Evolutionary conservation across 148 eudicot genomes (phyloP).

Genomic region (Salicornia ramosissima): DNA sequence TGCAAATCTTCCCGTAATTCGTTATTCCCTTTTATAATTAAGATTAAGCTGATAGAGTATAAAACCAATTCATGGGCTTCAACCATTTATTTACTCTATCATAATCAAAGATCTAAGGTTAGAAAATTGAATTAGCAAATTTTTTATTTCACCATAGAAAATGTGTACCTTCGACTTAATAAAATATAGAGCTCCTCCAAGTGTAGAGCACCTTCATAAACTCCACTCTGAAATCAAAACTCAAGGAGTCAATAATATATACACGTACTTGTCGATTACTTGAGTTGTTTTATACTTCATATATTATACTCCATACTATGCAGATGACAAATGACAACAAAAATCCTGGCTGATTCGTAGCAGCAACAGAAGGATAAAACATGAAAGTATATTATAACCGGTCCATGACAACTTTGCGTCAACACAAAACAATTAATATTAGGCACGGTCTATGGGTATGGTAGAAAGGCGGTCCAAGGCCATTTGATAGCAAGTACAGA

Average conservation of each 20-base stretch:
- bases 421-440: background rate
- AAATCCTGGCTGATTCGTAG: background rate
- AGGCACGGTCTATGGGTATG: background rate
- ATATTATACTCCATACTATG: background rate
- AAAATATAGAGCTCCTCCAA: conserved; percentile 77
- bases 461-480: background rate
- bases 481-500: background rate
- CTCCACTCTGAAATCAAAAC: conserved; percentile 45
- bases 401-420: background rate
- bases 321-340: background rate
- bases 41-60: too few relatives aligned
- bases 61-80: too few relatives aligned
- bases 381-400: background rate
- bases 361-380: background rate
- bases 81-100: too few relatives aligned
- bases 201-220: conserved; percentile 62
- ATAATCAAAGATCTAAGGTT: too few relatives aligned
- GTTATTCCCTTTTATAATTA: too few relatives aligned
- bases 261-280: too few relatives aligned
- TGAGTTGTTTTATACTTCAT: too few relatives aligned
- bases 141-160: background rate
- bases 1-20: background rate
- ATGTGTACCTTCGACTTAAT: conserved; percentile 52
- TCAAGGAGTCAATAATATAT: background rate
- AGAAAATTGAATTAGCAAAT: too few relatives aligned